Percentiles rank a stretch among this genome's conserved stretches.
These are phyloP conservation scores for Xylariaceae sp. DNA, from an alignment of 2,329 filamentous ascomycete species.

Conservation along the genomic window DNA sequence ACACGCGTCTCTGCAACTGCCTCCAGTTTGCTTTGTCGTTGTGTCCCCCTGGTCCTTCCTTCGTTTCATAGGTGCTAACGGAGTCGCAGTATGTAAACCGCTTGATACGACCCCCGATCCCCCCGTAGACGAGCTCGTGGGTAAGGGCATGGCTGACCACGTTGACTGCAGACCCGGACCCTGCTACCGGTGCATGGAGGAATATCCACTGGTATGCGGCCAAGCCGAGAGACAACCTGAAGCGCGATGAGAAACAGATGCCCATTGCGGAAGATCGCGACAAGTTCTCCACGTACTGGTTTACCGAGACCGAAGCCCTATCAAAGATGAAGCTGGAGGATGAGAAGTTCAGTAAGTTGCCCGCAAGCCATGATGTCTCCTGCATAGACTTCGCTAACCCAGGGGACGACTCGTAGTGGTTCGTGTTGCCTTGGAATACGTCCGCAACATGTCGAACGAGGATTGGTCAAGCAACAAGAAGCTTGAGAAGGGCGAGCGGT, in stretches of 20 bases:
- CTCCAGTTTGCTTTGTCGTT: too few relatives aligned
- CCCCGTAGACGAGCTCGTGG: neutral
- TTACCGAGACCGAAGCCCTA: constrained; percentile 24
- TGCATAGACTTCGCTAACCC: constrained; percentile 10
- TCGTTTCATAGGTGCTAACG: constrained; percentile 7
- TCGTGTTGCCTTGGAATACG: constrained; percentile 23
- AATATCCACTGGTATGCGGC: constrained; percentile 26
- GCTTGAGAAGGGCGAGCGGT: constrained; percentile 10
- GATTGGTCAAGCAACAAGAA: constrained; percentile 24
- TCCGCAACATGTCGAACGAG: constrained; percentile 23
- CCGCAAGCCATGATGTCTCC: neutral
- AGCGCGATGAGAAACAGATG: constrained; percentile 25
- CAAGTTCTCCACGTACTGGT: constrained; percentile 29
- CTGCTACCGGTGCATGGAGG: constrained; percentile 26
- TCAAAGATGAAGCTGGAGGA: constrained; percentile 26
- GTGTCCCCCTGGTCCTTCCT: constrained; percentile 2
- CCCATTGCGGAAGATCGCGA: constrained; percentile 23
- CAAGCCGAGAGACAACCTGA: constrained; percentile 18
- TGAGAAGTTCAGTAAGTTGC: constrained; percentile 28
- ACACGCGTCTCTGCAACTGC: neutral
- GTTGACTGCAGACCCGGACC: constrained; percentile 25
- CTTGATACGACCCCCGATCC: constrained; percentile 2
- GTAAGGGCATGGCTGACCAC: constrained; percentile 9
- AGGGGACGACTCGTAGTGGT: constrained; percentile 22
- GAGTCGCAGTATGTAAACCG: constrained; percentile 22